Conservation (phyloP, 495 filamentous ascomycete species). For the Xylaria cubensis region DNA sequence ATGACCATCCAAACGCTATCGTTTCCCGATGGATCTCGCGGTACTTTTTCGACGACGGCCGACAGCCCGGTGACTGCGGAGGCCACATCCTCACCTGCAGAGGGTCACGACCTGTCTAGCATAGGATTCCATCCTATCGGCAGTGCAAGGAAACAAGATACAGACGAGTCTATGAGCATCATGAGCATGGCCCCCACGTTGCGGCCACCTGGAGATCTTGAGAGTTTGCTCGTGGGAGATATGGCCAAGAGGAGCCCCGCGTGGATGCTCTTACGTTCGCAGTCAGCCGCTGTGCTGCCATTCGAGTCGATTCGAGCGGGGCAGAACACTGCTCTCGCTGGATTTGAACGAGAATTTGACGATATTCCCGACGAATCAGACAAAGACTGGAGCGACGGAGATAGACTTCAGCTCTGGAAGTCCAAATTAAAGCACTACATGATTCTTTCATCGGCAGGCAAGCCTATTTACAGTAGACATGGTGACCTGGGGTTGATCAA, state of each 20-base stretch:
- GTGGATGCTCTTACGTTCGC: constrained; percentile 64
- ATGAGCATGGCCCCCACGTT: constrained; percentile 80
- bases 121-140: constrained; percentile 33
- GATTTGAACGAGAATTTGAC: constrained; percentile 81
- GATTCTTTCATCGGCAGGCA: constrained; percentile 95
- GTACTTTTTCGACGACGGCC: constrained; percentile 61
- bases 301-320: constrained; percentile 57
- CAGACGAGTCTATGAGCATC: constrained; percentile 83
- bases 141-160: constrained; percentile 49
- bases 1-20: constrained; percentile 76
- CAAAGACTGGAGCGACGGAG: constrained; percentile 64
- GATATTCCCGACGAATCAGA: constrained; percentile 70
- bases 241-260: constrained; percentile 63
- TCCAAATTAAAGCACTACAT: constrained; percentile 94
- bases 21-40: constrained; percentile 69
- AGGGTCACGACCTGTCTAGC: constrained; percentile 42
- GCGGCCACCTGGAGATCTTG: constrained; percentile 75
- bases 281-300: constrained; percentile 63
- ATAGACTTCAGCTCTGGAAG: constrained; percentile 76
- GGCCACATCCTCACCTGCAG: constrained; percentile 35
- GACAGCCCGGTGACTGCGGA: constrained; percentile 41
- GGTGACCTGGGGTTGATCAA: constrained; percentile 89
- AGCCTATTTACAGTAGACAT: constrained; percentile 95
- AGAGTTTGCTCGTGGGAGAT: constrained; percentile 80
- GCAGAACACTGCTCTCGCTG: constrained; percentile 61